Evolutionary conservation across 1,284 basidiomycete genomes (phyloP), one percentile per base, ranked within the genome.

Genomic region (Pseudozyma thailandica): DNA sequence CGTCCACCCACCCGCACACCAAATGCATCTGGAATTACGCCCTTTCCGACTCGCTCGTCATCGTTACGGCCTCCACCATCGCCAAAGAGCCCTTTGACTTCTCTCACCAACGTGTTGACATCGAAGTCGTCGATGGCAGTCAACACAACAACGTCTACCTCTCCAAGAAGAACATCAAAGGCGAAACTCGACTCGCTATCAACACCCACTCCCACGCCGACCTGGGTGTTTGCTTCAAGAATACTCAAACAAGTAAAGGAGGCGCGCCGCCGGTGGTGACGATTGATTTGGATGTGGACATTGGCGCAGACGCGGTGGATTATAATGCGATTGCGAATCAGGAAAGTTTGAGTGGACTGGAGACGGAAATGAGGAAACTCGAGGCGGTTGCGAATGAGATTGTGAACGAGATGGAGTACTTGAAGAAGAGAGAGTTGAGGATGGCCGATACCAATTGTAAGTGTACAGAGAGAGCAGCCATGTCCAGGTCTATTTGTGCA

Each of bases 311-410:
- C 79, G 96, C 96, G 0, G 90, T 98, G 38, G 96, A 98, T 84
- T 98, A 98, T 87, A 98, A 98, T 80, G 95, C 95, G 20, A 98
- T 98, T 82, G 95, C 96, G 6, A 98, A 97, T 85, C 94, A 97
- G 84, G 95, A 98, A 84, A 94, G 92, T 0, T 87, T 98, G 0
- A 97, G 93, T 2, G 92, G 92, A 0, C 88, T 98, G 37, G 96
- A 98, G 85, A 94, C 93, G 0, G 95, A 98, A 84, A 96, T 98
- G 93, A 88, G 94, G 33, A 98, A 98, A 82, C 87, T 98, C 9
- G 95, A 98, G 83, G 93, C 92, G 1, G 85, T 97, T 6, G 91
- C 94, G 30, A 92, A 93, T 83, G 95, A 98, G 85, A 90, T 98
- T 58, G 89, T 92, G 16, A 94, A 98, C 75, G 94, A 98, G 84